phyloP scores from a whole-genome alignment of 2,329 filamentous ascomycete genomes.

The Cladophialophora psammophila region DNA sequence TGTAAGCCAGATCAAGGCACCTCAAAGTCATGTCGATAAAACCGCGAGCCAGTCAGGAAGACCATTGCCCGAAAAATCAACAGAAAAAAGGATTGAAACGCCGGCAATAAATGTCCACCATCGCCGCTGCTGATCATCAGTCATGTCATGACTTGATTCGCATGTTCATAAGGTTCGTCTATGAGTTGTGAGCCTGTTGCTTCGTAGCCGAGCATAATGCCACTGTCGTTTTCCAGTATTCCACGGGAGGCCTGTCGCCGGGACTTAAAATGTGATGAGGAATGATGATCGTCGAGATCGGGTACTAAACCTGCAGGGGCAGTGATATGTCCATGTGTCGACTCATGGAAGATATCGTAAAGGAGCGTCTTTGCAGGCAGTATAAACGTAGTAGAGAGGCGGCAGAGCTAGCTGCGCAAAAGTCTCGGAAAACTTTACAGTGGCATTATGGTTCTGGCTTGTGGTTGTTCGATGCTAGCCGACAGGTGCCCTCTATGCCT shows the following conservation, averaged over 20 bases:
- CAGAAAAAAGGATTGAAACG: constrained; percentile 10
- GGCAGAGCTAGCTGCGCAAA: constrained; percentile 40
- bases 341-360: constrained; percentile 36
- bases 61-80: constrained; percentile 1
- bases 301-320: constrained; percentile 35
- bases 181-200: constrained; percentile 13
- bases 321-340: constrained; percentile 39
- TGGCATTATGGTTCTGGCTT: constrained; percentile 21
- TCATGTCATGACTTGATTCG: constrained; percentile 26
- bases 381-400: constrained; percentile 22
- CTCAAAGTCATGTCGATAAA: constrained; percentile 29
- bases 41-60: constrained; percentile 3
- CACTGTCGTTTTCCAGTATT: constrained; percentile 22
- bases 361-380: constrained; percentile 38
- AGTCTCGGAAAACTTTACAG: constrained; percentile 25
- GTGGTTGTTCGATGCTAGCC: constrained; percentile 5
- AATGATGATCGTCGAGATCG: constrained; percentile 37
- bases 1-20: not conserved
- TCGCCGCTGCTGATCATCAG: constrained; percentile 28
- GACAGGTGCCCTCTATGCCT: constrained; percentile 21
- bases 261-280: constrained; percentile 20
- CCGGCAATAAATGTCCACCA: constrained; percentile 13
- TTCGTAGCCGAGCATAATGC: constrained; percentile 24
- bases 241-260: constrained; percentile 33
- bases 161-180: constrained; percentile 12